Conservation (phyloP, 1,284 basidiomycete genomes). For the Malassezia furfur region DNA sequence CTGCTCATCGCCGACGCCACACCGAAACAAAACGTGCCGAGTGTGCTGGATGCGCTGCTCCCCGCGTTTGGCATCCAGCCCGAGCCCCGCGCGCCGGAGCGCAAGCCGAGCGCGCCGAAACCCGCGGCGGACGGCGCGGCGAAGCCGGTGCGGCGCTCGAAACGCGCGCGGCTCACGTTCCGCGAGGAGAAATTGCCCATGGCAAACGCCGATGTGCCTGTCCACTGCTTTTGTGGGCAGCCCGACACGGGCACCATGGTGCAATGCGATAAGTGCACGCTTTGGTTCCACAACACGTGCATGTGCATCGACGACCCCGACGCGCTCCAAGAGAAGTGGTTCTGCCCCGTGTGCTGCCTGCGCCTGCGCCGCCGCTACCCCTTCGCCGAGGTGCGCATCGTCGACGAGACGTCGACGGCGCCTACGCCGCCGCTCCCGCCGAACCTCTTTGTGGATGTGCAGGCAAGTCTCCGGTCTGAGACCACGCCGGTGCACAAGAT, state of each 20-base stretch:
- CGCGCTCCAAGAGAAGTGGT: constrained; percentile 36
- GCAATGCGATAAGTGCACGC: constrained; percentile 44
- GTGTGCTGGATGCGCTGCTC: constrained; percentile 9
- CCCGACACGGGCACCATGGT: constrained; percentile 41
- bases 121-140: background rate
- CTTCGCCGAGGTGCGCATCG: constrained; percentile 41
- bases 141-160: constrained; percentile 25
- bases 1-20: constrained; percentile 23
- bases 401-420: constrained; percentile 22
- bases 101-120: background rate
- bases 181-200: constrained; percentile 34
- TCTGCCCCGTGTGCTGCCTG: constrained; percentile 46
- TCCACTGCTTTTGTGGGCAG: constrained; percentile 44
- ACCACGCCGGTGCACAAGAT: constrained; percentile 34
- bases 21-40: constrained; percentile 9
- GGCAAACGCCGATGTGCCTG: constrained; percentile 21
- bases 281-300: constrained; percentile 46
- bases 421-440: constrained; percentile 19
- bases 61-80: constrained; percentile 5
- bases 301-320: constrained; percentile 32
- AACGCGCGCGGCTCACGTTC: constrained; percentile 45
- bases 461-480: constrained; percentile 39
- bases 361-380: constrained; percentile 43
- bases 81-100: background rate
- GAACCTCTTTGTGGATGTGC: constrained; percentile 40